Conservation (phyloP, 805 yeast species). For the Metschnikowia vanudenii region DNA sequence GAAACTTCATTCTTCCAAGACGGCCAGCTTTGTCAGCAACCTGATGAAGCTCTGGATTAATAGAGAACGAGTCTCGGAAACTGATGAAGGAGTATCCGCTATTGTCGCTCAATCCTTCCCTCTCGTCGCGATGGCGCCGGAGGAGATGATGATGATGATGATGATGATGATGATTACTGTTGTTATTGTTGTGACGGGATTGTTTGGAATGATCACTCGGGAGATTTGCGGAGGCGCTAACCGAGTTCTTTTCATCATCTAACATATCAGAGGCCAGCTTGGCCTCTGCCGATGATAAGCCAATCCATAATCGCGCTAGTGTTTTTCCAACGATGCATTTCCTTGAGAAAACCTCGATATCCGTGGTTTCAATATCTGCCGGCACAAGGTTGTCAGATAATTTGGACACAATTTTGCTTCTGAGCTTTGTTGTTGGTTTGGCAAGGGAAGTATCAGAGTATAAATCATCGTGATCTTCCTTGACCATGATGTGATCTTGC, state of each 20-base stretch:
- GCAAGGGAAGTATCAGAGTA: slow-evolving; percentile 12
- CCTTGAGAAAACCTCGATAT: slow-evolving; percentile 34
- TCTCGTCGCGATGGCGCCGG: slow-evolving; percentile 7
- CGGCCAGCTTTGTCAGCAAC: slow-evolving; percentile 31
- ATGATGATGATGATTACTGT: slow-evolving; percentile 10
- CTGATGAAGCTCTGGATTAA: slow-evolving; percentile 16
- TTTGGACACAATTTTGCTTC: slow-evolving; percentile 34
- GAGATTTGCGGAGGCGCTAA: slow-evolving; percentile 1
- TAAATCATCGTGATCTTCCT: slow-evolving; percentile 19
- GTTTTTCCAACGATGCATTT: slow-evolving; percentile 35
- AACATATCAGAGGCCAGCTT: not conserved
- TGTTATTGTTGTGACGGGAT: not conserved
- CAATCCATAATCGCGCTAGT: slow-evolving; percentile 33
- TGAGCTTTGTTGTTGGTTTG: slow-evolving; percentile 27
- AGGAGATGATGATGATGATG: too few relatives aligned
- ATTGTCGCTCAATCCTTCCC: not conserved
- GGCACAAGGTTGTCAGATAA: slow-evolving; percentile 36
- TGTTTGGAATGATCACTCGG: not conserved
- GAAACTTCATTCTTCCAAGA: slow-evolving; percentile 34
- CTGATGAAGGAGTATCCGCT: slow-evolving; percentile 31
- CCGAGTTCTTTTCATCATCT: slow-evolving; percentile 1
- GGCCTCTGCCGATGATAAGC: slow-evolving; percentile 14
- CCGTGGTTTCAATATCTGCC: slow-evolving; percentile 41
- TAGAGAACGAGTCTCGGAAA: slow-evolving; percentile 32
- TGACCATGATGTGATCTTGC: slow-evolving; percentile 49